These are phyloP conservation scores for Cladobotryum mycophilum DNA, from an alignment of 2,329 filamentous ascomycete genomes.

Conservation along the genomic window DNA sequence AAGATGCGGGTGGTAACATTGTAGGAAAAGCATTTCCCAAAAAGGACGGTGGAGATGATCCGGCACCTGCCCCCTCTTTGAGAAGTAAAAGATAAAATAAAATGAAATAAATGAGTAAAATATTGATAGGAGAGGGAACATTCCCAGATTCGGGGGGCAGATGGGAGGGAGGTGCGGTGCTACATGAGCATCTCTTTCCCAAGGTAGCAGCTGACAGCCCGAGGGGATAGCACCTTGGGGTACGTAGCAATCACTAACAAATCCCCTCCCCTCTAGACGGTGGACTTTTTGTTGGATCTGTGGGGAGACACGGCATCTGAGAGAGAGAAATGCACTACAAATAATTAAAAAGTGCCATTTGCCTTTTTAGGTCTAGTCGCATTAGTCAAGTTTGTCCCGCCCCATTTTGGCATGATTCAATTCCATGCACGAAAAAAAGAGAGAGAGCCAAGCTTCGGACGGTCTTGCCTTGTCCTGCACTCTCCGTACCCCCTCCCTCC, in stretches of 20 bases:
- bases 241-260: too few relatives aligned
- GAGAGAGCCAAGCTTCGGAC: background rate
- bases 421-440: background rate
- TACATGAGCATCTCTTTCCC: background rate
- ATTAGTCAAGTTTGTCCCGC: background rate
- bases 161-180: background rate
- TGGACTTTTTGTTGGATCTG: too few relatives aligned
- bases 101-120: too few relatives aligned
- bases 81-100: background rate
- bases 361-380: too few relatives aligned
- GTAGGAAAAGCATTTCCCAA: conserved; percentile 4
- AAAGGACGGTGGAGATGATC: background rate
- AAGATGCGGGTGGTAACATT: conserved; percentile 7
- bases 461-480: background rate
- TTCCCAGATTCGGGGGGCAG: background rate
- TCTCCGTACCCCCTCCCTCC: background rate
- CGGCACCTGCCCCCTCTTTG: background rate
- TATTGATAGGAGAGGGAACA: background rate
- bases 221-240: background rate
- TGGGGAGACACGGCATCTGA: too few relatives aligned
- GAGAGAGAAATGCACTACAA: background rate
- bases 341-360: too few relatives aligned
- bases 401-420: background rate
- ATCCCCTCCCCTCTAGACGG: background rate
- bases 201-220: background rate